Evolutionary conservation across 257 asterid species (phyloP).

Genomic region (Anisodus tanguticus): DNA sequence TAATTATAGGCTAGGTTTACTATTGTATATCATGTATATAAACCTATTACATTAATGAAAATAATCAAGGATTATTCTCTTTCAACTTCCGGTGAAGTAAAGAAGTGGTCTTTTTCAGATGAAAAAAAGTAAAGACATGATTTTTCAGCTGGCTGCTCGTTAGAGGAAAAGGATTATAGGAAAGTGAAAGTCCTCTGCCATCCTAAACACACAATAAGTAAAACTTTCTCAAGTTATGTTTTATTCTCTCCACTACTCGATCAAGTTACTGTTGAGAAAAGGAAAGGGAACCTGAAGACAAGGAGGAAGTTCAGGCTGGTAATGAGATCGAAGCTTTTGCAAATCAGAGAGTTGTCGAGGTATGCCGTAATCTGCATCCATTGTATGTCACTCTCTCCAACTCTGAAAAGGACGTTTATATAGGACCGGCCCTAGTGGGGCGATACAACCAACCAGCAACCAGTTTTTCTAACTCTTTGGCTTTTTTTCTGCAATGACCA

Average conservation of each 20-base stretch:
- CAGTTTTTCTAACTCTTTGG: too few species aligned
- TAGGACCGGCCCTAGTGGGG: slow-evolving; percentile 9
- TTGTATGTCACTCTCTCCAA: slow-evolving; percentile 30
- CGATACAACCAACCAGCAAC: neutral
- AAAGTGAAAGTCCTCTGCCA: neutral
- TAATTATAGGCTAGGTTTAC: too few species aligned
- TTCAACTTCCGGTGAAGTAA: too few species aligned
- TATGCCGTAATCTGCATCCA: slow-evolving; percentile 85
- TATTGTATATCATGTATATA: too few species aligned
- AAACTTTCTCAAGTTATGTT: neutral
- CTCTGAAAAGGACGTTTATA: slow-evolving; percentile 28
- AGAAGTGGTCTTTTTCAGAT: too few species aligned
- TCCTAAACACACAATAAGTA: neutral
- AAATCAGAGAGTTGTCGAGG: slow-evolving; percentile 84
- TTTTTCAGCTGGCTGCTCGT: neutral
- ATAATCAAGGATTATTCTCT: too few species aligned
- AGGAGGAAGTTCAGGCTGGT: slow-evolving; percentile 84
- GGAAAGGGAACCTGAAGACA: slow-evolving; percentile 73
- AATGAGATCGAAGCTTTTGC: slow-evolving; percentile 76
- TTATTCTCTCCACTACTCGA: neutral
- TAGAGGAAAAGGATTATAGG: neutral
- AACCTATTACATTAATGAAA: too few species aligned
- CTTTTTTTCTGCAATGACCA: neutral
- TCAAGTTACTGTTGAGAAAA: neutral
- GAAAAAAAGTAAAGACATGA: neutral